phyloP scores from a whole-genome alignment of 177 flowering plant genomes.

The Vitis hybrid region DNA sequence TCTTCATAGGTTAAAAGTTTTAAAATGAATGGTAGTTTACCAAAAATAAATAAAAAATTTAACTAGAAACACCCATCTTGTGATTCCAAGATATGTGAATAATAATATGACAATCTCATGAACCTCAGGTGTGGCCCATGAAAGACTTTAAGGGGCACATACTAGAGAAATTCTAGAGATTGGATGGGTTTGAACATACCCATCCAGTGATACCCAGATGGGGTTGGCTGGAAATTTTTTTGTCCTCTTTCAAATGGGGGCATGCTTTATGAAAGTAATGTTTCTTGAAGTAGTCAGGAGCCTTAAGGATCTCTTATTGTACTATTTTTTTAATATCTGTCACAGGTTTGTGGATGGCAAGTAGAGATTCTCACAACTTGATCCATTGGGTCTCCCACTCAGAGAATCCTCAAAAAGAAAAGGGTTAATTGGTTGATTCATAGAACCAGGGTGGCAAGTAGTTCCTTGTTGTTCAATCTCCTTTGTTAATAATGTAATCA shows the following conservation, averaged over 20 bases:
- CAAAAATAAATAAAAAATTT: too few species aligned
- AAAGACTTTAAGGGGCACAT: too few species aligned
- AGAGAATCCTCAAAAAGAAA: background rate
- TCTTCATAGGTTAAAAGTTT: too few species aligned
- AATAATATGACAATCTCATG: too few species aligned
- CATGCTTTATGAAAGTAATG: background rate
- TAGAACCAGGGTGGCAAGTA: slow-evolving; percentile 4
- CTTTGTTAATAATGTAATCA: background rate
- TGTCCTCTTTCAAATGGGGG: background rate
- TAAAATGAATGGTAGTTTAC: too few species aligned
- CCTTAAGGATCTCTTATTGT: background rate
- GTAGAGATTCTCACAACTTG: background rate
- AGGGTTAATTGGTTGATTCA: background rate
- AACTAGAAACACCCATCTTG: too few species aligned
- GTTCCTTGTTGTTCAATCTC: background rate
- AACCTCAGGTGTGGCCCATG: too few species aligned
- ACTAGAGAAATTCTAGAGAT: too few species aligned
- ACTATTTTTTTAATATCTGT: background rate
- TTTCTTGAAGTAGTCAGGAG: background rate
- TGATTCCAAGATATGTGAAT: too few species aligned
- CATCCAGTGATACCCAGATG: too few species aligned
- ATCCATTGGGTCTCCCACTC: background rate
- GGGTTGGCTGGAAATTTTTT: too few species aligned
- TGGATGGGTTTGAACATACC: too few species aligned
- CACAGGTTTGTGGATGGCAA: background rate